Evolutionary conservation across 139 green algal species (phyloP).

Genomic region (Tetradesmus obliquus): DNA sequence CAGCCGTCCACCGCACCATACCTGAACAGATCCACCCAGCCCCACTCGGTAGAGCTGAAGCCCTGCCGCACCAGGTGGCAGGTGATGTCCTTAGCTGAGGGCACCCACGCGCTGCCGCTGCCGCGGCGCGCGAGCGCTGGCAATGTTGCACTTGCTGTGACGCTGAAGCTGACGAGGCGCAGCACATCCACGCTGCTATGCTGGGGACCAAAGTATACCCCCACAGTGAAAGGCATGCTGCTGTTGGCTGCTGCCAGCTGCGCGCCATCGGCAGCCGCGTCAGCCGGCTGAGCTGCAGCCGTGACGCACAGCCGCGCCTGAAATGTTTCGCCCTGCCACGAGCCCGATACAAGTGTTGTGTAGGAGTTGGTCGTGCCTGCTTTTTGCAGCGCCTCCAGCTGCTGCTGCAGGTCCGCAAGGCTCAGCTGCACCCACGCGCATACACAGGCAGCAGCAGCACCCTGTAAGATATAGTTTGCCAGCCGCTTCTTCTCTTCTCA

Average conservation of each 20-base stretch:
- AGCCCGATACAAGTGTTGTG: background rate
- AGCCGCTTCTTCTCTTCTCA: too few species aligned
- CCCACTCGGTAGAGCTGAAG: background rate
- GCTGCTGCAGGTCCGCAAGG: too few species aligned
- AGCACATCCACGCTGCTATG: background rate
- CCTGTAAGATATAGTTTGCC: too few species aligned
- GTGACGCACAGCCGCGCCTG: background rate
- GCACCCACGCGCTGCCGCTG: too few species aligned
- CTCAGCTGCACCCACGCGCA: too few species aligned
- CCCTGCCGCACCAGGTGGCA: too few species aligned
- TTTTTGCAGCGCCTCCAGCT: too few species aligned
- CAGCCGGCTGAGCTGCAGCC: background rate
- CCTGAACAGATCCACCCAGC: background rate
- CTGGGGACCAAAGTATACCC: background rate
- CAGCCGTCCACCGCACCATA: background rate
- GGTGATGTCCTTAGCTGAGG: background rate
- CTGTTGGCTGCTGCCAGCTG: too few species aligned
- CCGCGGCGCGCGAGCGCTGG: too few species aligned
- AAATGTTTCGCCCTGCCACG: background rate
- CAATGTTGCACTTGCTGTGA: background rate
- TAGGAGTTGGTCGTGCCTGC: too few species aligned
- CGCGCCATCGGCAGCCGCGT: too few species aligned
- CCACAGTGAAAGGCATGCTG: background rate
- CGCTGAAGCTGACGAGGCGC: background rate
- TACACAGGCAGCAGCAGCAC: too few species aligned